phyloP scores from a whole-genome alignment of 2,329 filamentous ascomycete species.

The Penicillium paneum region DNA sequence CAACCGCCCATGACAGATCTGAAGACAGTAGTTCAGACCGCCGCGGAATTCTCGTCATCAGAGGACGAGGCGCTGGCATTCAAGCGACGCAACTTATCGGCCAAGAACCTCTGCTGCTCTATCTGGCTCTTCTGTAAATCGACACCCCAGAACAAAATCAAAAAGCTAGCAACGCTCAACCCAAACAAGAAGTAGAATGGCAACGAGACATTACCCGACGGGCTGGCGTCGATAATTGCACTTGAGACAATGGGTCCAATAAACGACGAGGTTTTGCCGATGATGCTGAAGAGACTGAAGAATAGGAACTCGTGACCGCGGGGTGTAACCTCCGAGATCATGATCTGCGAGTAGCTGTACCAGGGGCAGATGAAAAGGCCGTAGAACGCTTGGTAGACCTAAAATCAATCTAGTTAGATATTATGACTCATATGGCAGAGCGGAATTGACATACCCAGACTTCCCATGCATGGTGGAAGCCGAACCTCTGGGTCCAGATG shows the following conservation, averaged over 20 bases:
- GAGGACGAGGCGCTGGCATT: slow-evolving; percentile 7
- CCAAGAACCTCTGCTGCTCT: slow-evolving; percentile 59
- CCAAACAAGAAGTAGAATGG: slow-evolving; percentile 67
- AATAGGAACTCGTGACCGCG: slow-evolving; percentile 68
- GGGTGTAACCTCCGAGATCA: slow-evolving; percentile 68
- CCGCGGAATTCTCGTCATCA: background rate
- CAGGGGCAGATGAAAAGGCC: slow-evolving; percentile 66
- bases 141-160: slow-evolving; percentile 54
- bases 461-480: slow-evolving; percentile 55
- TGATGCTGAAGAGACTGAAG: slow-evolving; percentile 66
- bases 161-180: slow-evolving; percentile 55
- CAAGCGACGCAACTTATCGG: slow-evolving; percentile 26
- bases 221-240: slow-evolving; percentile 64
- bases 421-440: background rate
- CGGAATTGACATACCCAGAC: slow-evolving; percentile 41
- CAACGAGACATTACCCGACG: slow-evolving; percentile 54
- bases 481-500: slow-evolving; percentile 54
- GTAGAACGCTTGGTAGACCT: slow-evolving; percentile 55
- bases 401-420: background rate
- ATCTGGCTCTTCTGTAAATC: slow-evolving; percentile 59
- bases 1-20: background rate
- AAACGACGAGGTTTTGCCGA: slow-evolving; percentile 66
- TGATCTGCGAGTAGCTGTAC: slow-evolving; percentile 69
- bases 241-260: slow-evolving; percentile 67
- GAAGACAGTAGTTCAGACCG: slow-evolving; percentile 1